phyloP scores from a whole-genome alignment of 1,284 basidiomycete species.

The Gastroboletus turbinatus region DNA sequence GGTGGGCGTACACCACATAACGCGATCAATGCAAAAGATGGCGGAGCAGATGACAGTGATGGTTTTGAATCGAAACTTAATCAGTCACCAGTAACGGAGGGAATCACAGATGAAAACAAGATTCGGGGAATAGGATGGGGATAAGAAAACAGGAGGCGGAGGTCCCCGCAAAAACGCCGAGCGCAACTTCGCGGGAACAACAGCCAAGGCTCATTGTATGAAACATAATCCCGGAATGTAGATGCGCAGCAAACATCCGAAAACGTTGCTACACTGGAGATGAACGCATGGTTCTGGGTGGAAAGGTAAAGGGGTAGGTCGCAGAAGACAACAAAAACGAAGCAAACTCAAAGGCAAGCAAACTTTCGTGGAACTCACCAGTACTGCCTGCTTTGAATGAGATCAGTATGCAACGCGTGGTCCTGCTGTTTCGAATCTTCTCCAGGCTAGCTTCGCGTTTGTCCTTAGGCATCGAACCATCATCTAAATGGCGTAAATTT shows the following conservation, averaged over 20 bases:
- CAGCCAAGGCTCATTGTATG: background rate
- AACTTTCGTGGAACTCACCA: slow-evolving; percentile 45
- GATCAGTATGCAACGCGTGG: slow-evolving; percentile 80
- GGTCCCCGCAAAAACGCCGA: background rate
- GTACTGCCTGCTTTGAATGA: slow-evolving; percentile 96
- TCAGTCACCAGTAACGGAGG: slow-evolving; percentile 11
- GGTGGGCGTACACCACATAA: background rate
- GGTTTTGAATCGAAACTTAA: slow-evolving; percentile 3
- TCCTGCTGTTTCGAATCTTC: slow-evolving; percentile 64
- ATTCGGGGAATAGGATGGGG: background rate
- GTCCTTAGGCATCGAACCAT: slow-evolving; percentile 80
- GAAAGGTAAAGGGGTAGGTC: background rate
- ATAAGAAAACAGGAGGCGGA: background rate
- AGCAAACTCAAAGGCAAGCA: background rate
- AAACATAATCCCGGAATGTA: background rate
- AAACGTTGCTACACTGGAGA: background rate
- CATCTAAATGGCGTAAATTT: slow-evolving; percentile 53
- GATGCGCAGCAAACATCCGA: background rate
- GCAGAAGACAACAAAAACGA: background rate
- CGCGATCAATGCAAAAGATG: background rate
- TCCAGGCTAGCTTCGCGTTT: slow-evolving; percentile 76
- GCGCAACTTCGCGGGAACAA: background rate
- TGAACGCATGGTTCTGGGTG: background rate
- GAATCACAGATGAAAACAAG: background rate
- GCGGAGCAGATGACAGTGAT: background rate